These are phyloP conservation scores for Batrachochytrium dendrobatidis DNA, from an alignment of 371 early-diverging fungal species.

Conservation along the genomic window DNA sequence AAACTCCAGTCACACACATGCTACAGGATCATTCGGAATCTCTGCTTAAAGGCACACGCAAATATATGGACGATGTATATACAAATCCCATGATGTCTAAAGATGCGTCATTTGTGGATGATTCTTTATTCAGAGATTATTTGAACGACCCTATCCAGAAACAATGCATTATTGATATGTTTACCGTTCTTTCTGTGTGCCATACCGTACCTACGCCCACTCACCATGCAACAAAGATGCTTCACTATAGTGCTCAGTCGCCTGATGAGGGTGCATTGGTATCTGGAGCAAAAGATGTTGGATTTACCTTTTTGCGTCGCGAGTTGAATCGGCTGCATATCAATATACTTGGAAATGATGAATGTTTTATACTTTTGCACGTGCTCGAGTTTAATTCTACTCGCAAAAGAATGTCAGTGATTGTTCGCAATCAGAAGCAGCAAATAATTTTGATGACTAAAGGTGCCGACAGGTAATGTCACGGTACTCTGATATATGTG, in stretches of 20 bases:
- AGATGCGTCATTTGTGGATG: constrained; percentile 70
- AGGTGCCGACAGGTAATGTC: constrained; percentile 77
- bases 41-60: too few species aligned
- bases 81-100: not conserved
- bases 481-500: too few species aligned
- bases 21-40: too few species aligned
- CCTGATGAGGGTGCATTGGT: constrained; percentile 93
- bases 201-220: constrained; percentile 82
- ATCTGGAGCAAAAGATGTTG: constrained; percentile 69
- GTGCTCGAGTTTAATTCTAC: constrained; percentile 82
- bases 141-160: constrained; percentile 4
- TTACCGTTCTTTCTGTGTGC: constrained; percentile 72
- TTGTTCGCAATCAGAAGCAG: constrained; percentile 60
- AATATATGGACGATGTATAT: not conserved
- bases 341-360: constrained; percentile 61
- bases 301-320: constrained; percentile 69
- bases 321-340: constrained; percentile 52
- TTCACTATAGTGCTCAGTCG: constrained; percentile 78
- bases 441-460: constrained; percentile 81
- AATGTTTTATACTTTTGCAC: constrained; percentile 60
- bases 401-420: constrained; percentile 89
- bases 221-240: not conserved
- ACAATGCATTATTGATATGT: constrained; percentile 52
- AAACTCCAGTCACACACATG: too few species aligned
- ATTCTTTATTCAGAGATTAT: constrained; percentile 59